Conservation (phyloP, 1,139 yeast species). For the Blastobotrys proliferans region DNA sequence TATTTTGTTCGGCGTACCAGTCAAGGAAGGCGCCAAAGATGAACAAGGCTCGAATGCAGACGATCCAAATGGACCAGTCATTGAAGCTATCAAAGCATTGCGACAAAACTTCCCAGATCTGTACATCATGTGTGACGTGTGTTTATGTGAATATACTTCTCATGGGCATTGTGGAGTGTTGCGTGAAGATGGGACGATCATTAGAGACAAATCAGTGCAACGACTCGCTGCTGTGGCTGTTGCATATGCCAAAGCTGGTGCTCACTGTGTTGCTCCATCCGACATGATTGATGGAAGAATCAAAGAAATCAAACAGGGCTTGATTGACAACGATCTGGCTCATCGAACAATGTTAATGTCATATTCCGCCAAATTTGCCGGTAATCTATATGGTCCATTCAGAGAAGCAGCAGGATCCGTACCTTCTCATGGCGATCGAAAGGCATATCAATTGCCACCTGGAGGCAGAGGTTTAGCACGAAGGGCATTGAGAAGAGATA, state of each 20-base stretch:
- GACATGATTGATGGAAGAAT: slow-evolving; percentile 98
- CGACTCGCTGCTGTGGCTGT: slow-evolving; percentile 94
- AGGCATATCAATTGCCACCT: slow-evolving; percentile 88
- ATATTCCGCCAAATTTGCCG: slow-evolving; percentile 90
- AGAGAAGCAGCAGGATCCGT: slow-evolving; percentile 95
- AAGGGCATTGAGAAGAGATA: slow-evolving; percentile 80
- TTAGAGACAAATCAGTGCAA: slow-evolving; percentile 68
- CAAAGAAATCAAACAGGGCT: slow-evolving; percentile 78
- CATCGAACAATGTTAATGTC: slow-evolving; percentile 89
- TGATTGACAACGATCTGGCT: slow-evolving; percentile 78
- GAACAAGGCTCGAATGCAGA: slow-evolving; percentile 85
- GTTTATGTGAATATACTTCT: slow-evolving; percentile 92
- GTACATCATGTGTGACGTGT: slow-evolving; percentile 89
- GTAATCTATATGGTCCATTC: slow-evolving; percentile 92
- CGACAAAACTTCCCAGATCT: slow-evolving; percentile 68
- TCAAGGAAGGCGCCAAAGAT: slow-evolving; percentile 72
- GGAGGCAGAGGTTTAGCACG: slow-evolving; percentile 93
- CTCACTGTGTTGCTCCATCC: slow-evolving; percentile 92
- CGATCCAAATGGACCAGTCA: slow-evolving; percentile 95
- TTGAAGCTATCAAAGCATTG: slow-evolving; percentile 65
- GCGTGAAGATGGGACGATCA: slow-evolving; percentile 78
- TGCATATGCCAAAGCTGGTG: slow-evolving; percentile 93
- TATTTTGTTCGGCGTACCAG: slow-evolving; percentile 87
- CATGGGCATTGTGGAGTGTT: slow-evolving; percentile 97
- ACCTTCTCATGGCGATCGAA: slow-evolving; percentile 89